A percentile compares a stretch with the other conserved stretches of the same genome.
These are phyloP conservation scores for Diplodia mutila DNA, from an alignment of 2,329 filamentous ascomycete genomes.

Conservation along the genomic window DNA sequence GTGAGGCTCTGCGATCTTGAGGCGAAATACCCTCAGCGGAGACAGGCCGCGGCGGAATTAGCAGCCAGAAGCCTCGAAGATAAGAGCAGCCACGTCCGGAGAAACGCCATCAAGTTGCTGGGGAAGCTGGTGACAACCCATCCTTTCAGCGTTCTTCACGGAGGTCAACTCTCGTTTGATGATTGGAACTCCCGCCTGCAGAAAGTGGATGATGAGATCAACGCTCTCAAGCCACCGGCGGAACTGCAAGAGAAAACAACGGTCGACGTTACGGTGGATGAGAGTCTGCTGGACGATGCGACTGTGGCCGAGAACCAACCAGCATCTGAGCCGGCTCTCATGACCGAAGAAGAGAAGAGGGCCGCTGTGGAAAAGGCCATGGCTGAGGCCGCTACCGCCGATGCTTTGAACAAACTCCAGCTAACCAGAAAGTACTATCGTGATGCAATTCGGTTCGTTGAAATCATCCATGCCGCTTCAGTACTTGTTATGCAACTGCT, in stretches of 20 bases:
- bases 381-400: conserved; percentile 85
- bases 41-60: conserved; percentile 84
- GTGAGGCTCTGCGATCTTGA: conserved; percentile 91
- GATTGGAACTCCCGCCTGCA: conserved; percentile 86
- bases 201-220: conserved; percentile 79
- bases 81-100: conserved; percentile 95
- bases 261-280: conserved; percentile 72
- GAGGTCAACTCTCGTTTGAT: conserved; percentile 73
- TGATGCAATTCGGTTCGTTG: conserved; percentile 93
- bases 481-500: conserved; percentile 82
- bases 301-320: conserved; percentile 69
- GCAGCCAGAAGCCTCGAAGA: conserved; percentile 90
- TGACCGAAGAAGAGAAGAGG: conserved; percentile 79
- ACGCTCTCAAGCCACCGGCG: conserved; percentile 77
- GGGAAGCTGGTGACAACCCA: conserved; percentile 89
- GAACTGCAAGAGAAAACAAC: conserved; percentile 71
- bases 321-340: conserved; percentile 65
- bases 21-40: conserved; percentile 90
- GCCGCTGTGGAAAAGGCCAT: conserved; percentile 77
- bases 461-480: conserved; percentile 83
- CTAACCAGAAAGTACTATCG: conserved; percentile 87
- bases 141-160: conserved; percentile 90
- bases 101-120: conserved; percentile 92
- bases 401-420: conserved; percentile 84
- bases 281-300: conserved; percentile 81